A percentile compares a stretch with the other conserved stretches of the same genome.
Evolutionary conservation across 495 filamentous ascomycete species (phyloP).

Genomic region (Evansstolkia leycettana): DNA sequence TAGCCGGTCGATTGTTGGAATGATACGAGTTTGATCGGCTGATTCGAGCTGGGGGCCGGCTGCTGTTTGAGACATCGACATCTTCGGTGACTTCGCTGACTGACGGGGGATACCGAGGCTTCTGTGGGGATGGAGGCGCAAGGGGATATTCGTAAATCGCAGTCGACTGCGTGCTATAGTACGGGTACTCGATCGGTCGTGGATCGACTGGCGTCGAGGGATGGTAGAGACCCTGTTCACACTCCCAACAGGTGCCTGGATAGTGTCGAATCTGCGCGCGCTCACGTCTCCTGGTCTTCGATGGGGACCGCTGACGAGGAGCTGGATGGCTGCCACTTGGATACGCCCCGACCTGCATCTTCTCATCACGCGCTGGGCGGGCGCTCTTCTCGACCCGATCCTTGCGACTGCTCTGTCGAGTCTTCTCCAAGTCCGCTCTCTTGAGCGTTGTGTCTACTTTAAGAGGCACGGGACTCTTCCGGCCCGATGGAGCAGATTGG

Average conservation of each 20-base stretch:
- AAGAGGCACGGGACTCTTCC: slow-evolving; percentile 28
- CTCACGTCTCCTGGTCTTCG: slow-evolving; percentile 18
- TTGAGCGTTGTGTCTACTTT: slow-evolving; percentile 26
- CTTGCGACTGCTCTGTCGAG: slow-evolving; percentile 19
- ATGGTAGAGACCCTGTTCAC: slow-evolving; percentile 20
- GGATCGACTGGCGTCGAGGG: slow-evolving; percentile 21
- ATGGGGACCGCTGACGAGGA: slow-evolving; percentile 21
- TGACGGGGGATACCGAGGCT: slow-evolving; percentile 12
- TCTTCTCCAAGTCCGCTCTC: slow-evolving; percentile 16
- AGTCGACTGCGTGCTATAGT: slow-evolving; percentile 12
- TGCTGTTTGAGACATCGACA: slow-evolving; percentile 16
- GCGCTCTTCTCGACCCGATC: slow-evolving; percentile 18
- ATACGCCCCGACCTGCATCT: slow-evolving; percentile 26
- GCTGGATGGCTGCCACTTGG: slow-evolving; percentile 17
- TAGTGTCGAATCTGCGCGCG: slow-evolving; percentile 15
- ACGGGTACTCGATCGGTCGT: slow-evolving; percentile 17
- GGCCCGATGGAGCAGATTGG: slow-evolving; percentile 39
- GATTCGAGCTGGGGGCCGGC: slow-evolving; percentile 13
- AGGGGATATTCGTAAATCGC: slow-evolving; percentile 22
- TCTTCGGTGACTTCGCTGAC: slow-evolving; percentile 16
- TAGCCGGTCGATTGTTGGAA: slow-evolving; percentile 26
- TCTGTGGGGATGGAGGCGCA: slow-evolving; percentile 12
- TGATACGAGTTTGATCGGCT: slow-evolving; percentile 24
- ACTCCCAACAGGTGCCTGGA: slow-evolving; percentile 20
- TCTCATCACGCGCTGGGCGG: slow-evolving; percentile 21